These are phyloP conservation scores for Ceratonia siliqua DNA, from an alignment of 306 rosid species.

Conservation along the genomic window DNA sequence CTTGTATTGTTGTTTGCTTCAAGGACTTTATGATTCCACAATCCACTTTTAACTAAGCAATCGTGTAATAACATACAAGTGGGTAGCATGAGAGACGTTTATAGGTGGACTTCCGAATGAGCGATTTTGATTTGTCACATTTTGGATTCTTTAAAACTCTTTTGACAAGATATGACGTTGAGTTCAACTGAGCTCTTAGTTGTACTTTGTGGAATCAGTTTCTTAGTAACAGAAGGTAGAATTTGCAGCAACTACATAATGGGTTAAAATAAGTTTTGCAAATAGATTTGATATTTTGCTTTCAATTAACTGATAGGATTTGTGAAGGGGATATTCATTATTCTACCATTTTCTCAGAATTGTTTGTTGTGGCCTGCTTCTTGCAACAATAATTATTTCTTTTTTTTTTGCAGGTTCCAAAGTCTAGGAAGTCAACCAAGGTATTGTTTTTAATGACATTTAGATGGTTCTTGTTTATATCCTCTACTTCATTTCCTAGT, in stretches of 20 bases:
- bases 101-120: not conserved
- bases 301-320: not conserved
- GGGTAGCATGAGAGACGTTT: not conserved
- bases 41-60: not conserved
- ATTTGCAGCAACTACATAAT: not conserved
- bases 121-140: not conserved
- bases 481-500: not conserved
- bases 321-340: not conserved
- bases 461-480: not conserved
- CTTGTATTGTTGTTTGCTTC: slow-evolving; percentile 37
- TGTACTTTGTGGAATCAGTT: not conserved
- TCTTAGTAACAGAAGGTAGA: not conserved
- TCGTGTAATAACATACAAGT: not conserved
- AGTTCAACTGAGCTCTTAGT: too few relatives aligned
- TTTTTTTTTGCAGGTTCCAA: slow-evolving; percentile 37
- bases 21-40: too few relatives aligned
- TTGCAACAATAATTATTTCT: not conserved
- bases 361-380: not conserved
- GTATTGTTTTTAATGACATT: slow-evolving; percentile 28
- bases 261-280: not conserved
- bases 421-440: slow-evolving; percentile 29
- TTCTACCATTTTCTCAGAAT: not conserved
- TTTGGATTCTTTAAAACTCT: not conserved
- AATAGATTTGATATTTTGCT: not conserved
- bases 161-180: not conserved